Base-by-base conservation (phyloP, 164 flowering plant genomes). In the Vitis riparia region DNA sequence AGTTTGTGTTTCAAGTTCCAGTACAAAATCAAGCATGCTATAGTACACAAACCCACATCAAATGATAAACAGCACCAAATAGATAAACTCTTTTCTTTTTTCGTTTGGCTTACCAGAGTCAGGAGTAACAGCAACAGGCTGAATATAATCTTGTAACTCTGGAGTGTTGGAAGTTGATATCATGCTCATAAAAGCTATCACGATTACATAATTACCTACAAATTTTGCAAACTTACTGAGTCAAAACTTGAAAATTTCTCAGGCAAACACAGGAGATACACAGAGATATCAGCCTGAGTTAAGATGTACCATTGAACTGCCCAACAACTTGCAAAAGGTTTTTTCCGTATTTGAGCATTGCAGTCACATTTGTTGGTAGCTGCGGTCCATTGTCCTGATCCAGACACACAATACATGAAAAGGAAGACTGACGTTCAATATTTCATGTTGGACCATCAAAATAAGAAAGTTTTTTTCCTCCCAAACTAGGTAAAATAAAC, bases 311-410 rank as follows among this genome's bases (percentile, higher is more conserved):
- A 48, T 63, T 71, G 12, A 71, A 71, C 51, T 56, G 63, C 56
- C 74, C 74, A 9, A 71, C 63, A 44, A 56, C 68, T 57, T 71
- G 74, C 9, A 71, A 49, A 48, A 71, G 57, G 58, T 71, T 71
- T 19, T 49, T 57, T 27, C 74, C 74, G 47, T 44, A 56, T 57
- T 65, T 71, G 37, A 71, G 57, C 63, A 71, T 47, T 14, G 68
- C 27, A 71, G 74, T 71, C 1, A 71, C 62, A 71, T 56, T 65
- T 12, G 68, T 55, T 49, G 74, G 74, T n/a, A 64, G 27, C 63
- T 64, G 74, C 13, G 74, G 74, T 63, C 74, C 63, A 19, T 15
- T 55, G 56, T 71, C 74, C 74, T 71, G 74, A 56, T 16, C 13
- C 32, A 63, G 66, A 11, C 11, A 9, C 6, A 19, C 8, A 19